Conservation (phyloP, 495 filamentous ascomycete species). For the Daldinia grandis region DNA sequence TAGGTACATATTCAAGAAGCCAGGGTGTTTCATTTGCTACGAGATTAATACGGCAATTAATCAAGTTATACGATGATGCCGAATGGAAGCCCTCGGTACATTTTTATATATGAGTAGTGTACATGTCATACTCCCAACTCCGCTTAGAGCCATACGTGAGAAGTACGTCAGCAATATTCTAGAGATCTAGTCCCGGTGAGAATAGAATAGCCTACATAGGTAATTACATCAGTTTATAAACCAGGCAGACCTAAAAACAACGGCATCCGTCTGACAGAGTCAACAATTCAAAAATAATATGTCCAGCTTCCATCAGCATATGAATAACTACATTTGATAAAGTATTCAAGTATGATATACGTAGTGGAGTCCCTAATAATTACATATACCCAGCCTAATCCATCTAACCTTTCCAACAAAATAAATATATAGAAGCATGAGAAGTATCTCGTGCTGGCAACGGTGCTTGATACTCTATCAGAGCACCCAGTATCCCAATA, state of each 20-base stretch:
- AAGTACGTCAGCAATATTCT: constrained; percentile 3
- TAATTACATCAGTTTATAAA: neutral
- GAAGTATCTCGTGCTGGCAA: neutral
- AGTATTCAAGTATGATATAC: neutral
- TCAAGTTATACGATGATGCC: neutral
- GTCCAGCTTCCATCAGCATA: too few species aligned
- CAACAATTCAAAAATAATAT: too few species aligned
- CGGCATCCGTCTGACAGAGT: too few species aligned
- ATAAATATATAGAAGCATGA: neutral
- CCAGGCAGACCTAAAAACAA: too few species aligned
- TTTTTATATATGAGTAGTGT: too few species aligned
- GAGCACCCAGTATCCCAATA: neutral
- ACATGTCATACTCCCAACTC: neutral
- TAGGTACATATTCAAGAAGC: neutral
- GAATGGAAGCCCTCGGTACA: neutral
- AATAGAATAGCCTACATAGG: neutral
- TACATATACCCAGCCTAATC: neutral
- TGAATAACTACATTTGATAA: too few species aligned
- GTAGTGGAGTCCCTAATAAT: neutral
- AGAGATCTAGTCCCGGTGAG: neutral
- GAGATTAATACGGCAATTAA: neutral
- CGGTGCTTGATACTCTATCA: neutral
- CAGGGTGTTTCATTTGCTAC: neutral
- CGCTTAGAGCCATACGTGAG: neutral
- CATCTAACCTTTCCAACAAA: neutral